phyloP scores from a whole-genome alignment of 2,329 filamentous ascomycete genomes.

The Albophoma yamanashiensis region DNA sequence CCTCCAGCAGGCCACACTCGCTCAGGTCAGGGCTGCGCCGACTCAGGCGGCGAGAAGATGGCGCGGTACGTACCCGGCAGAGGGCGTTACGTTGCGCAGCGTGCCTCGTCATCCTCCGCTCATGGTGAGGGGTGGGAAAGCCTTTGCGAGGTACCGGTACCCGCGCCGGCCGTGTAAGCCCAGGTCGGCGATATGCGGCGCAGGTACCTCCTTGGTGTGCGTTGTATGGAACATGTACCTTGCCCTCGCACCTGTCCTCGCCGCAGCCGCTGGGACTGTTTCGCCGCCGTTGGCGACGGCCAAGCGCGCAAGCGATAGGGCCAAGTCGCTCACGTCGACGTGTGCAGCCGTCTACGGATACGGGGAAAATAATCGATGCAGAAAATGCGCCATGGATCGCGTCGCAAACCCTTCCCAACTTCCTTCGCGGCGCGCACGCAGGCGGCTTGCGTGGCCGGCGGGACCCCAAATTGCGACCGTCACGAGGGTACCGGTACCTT shows the following conservation, averaged over 20 bases:
- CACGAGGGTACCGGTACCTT: conserved; percentile 16
- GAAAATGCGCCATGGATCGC: neutral
- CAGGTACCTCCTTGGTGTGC: conserved; percentile 1
- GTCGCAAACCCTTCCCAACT: too few species aligned
- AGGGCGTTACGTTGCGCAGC: conserved; percentile 2
- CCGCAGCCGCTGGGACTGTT: too few species aligned
- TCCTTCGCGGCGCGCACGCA: neutral
- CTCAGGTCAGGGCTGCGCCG: neutral
- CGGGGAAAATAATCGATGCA: neutral
- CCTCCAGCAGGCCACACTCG: too few species aligned
- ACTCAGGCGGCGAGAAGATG: neutral
- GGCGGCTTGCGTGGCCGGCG: neutral
- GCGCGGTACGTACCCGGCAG: neutral
- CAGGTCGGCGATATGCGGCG: conserved; percentile 6
- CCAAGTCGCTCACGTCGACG: too few species aligned
- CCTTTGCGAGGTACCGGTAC: conserved; percentile 9
- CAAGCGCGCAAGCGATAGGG: neutral
- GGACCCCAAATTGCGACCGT: neutral
- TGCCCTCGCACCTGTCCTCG: neutral
- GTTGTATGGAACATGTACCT: neutral
- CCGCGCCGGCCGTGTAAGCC: conserved; percentile 1
- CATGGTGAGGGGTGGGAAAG: conserved; percentile 3
- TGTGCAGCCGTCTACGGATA: neutral
- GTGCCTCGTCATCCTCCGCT: conserved; percentile 29
- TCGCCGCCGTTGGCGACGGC: neutral